Conservation (phyloP, 2,329 filamentous ascomycete species). For the Pseudopithomyces chartarum region DNA sequence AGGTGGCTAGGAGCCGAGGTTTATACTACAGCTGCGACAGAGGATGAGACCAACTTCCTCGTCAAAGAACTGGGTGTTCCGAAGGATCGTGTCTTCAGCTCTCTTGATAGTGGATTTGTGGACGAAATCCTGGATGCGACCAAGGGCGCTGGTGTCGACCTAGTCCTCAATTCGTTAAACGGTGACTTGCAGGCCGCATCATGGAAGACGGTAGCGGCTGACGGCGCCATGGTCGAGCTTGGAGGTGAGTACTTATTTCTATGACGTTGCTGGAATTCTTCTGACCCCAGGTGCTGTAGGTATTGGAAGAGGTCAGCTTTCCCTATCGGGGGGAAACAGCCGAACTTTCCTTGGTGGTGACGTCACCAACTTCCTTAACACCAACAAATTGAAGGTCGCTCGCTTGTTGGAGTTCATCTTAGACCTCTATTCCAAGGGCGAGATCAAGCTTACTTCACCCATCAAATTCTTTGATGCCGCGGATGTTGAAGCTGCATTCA, state of each 20-base stretch:
- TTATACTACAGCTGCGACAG: background rate
- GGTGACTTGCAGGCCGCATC: background rate
- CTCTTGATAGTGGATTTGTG: background rate
- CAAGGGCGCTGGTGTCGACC: background rate
- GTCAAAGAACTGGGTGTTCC: background rate
- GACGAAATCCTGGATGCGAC: background rate
- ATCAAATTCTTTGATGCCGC: background rate
- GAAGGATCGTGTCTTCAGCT: background rate
- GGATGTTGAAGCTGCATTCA: slow-evolving; percentile 15
- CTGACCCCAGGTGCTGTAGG: background rate
- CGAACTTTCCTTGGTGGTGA: background rate
- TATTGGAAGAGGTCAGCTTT: background rate
- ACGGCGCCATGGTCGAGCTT: background rate
- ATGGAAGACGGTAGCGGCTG: background rate
- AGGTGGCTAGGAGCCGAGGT: background rate
- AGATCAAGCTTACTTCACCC: background rate
- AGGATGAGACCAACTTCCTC: background rate
- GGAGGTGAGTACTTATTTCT: background rate
- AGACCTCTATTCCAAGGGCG: background rate
- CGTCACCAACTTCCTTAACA: background rate
- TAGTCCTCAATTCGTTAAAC: background rate
- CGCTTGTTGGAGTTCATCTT: background rate
- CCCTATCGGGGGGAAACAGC: background rate
- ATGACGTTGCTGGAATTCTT: background rate
- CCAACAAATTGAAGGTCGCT: background rate